These are phyloP conservation scores for Hirsutella thompsonii DNA, from an alignment of 2,329 filamentous ascomycete genomes.

Conservation along the genomic window DNA sequence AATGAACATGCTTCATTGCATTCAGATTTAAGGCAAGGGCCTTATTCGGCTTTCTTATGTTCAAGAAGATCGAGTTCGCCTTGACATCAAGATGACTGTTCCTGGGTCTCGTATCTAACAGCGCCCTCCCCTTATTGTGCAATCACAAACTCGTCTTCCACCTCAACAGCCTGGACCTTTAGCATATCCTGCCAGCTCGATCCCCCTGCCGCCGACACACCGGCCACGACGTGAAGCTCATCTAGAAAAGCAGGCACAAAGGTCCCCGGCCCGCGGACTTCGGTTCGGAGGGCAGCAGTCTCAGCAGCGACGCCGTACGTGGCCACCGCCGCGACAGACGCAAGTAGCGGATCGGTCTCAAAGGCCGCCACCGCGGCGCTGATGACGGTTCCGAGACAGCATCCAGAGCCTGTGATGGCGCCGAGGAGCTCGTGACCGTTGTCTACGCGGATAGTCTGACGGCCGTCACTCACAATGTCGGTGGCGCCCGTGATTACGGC, in stretches of 20 bases:
- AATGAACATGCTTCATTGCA: no score
- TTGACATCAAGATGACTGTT: no score
- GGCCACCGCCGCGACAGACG: slow-evolving; percentile 58
- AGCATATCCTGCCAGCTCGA: slow-evolving; percentile 37
- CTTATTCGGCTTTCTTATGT: no score
- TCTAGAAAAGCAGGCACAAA: slow-evolving; percentile 83
- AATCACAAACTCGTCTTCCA: slow-evolving; percentile 7
- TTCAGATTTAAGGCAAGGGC: no score
- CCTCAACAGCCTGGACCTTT: slow-evolving; percentile 29
- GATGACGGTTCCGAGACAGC: slow-evolving; percentile 70
- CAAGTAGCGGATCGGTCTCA: slow-evolving; percentile 52
- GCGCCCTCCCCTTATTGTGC: neutral
- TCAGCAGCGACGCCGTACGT: slow-evolving; percentile 69
- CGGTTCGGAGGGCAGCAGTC: slow-evolving; percentile 45
- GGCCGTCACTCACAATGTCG: slow-evolving; percentile 69
- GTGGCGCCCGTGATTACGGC: slow-evolving; percentile 71
- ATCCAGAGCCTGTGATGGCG: slow-evolving; percentile 68
- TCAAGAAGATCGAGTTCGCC: no score
- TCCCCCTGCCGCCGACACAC: slow-evolving; percentile 33
- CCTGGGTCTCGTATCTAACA: no score
- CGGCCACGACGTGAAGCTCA: slow-evolving; percentile 40
- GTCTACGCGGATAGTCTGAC: slow-evolving; percentile 49
- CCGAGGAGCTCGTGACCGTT: slow-evolving; percentile 68
- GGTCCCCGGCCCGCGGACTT: slow-evolving; percentile 68
- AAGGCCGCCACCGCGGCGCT: slow-evolving; percentile 60